Conservation (phyloP, 352 stramenopile species). For the Phytophthora sp. region DNA sequence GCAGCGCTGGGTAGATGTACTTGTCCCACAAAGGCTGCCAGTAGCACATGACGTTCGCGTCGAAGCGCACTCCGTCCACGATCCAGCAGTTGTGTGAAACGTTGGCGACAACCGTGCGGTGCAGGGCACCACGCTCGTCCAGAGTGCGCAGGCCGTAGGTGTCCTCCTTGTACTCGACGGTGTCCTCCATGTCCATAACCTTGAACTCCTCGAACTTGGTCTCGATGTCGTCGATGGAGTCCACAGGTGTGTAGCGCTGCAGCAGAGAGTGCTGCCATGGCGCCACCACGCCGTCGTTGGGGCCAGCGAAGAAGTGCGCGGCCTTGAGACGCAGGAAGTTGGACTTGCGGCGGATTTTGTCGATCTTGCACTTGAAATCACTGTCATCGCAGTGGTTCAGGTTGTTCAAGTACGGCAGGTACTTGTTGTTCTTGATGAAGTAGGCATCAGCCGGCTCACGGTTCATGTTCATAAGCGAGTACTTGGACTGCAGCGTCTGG, state of each 20-base stretch:
- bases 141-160: conserved; percentile 41
- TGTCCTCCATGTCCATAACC: conserved; percentile 32
- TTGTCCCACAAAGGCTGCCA: conserved; percentile 88
- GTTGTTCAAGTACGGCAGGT: conserved; percentile 48
- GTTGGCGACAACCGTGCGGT: conserved; percentile 17
- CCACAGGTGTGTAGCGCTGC: conserved; percentile 41
- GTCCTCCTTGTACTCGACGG: conserved; percentile 33
- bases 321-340: conserved; percentile 46
- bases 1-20: conserved; percentile 62
- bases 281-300: conserved; percentile 38
- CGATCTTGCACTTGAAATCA: conserved; percentile 8
- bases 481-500: conserved; percentile 37
- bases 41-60: conserved; percentile 69
- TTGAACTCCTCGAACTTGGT: conserved; percentile 24
- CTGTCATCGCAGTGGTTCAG: conserved; percentile 11
- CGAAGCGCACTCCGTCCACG: conserved; percentile 64
- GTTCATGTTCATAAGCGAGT: conserved; percentile 51
- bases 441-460: conserved; percentile 30
- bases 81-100: conserved; percentile 43
- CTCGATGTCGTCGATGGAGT: conserved; percentile 23
- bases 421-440: conserved; percentile 39
- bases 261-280: conserved; percentile 48
- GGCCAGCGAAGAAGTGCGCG: conserved; percentile 47
- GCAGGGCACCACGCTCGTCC: conserved; percentile 27
- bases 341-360: conserved; percentile 35